Conservation (phyloP, 2,329 filamentous ascomycete species). For the Colletotrichum eleusines region DNA sequence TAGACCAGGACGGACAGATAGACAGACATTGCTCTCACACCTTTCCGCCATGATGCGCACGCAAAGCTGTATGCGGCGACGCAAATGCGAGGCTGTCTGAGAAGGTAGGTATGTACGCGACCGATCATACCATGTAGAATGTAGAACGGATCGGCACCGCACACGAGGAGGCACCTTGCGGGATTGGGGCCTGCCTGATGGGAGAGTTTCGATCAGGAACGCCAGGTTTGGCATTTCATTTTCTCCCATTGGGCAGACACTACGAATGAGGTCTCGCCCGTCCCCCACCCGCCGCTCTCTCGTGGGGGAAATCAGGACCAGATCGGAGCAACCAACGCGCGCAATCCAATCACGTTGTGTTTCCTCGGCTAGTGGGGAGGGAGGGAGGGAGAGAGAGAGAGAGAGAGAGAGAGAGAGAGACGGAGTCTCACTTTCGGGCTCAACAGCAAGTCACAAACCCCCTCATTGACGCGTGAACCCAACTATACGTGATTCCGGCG, state of each 20-base stretch:
- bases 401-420: no score
- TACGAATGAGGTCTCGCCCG: constrained; percentile 17
- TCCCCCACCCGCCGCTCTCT: constrained; percentile 31
- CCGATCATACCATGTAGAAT: no score
- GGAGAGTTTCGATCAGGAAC: constrained; percentile 15
- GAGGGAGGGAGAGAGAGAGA: no score
- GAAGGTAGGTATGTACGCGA: constrained; percentile 4
- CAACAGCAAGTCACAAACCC: constrained; percentile 7
- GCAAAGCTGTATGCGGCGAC: constrained; percentile 19
- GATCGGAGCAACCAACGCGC: neutral
- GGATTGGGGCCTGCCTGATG: constrained; percentile 7
- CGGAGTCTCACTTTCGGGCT: constrained; percentile 1
- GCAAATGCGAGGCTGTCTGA: constrained; percentile 26
- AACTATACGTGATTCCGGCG: neutral
- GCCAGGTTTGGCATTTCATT: constrained; percentile 16
- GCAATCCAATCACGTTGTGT: neutral
- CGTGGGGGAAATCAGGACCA: no score
- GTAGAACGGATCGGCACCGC: neutral
- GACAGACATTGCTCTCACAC: neutral
- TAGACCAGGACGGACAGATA: neutral
- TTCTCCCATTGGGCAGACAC: neutral
- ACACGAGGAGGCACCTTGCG: neutral
- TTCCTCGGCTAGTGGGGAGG: no score
- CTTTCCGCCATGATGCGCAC: neutral
- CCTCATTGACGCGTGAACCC: neutral